Evolutionary conservation across 495 filamentous ascomycete species (phyloP), one percentile per base, ranked within the genome.

Genomic region (Antarctomyces pellizariae): DNA sequence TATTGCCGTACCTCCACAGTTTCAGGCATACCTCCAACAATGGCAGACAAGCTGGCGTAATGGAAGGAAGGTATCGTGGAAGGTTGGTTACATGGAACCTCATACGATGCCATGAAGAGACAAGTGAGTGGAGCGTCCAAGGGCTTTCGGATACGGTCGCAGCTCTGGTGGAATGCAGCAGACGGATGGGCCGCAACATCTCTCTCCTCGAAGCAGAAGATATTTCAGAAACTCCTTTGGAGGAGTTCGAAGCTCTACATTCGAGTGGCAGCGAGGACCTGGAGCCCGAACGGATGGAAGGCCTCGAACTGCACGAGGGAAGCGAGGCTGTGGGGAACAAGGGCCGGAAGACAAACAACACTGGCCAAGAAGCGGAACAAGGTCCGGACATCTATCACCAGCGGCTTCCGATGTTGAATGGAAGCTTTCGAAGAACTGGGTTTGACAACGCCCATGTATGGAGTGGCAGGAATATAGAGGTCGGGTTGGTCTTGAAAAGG

Each of bases 101-200:
- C 24, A 37, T 89, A 7, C 46, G 53, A 16, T 44, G 78, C 18
- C 82, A 91, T 48, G 54, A 54, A n/a, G 47, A 56, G 15, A 83
- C 75, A 3, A 63, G 64, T 30, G 77, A 86, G 38, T 83, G 74
- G 57, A 82, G 75, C 22, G 78, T 71, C 0, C 80, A 90, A 44
- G 82, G 79, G 0, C 45, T 92, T 3, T 64, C 64, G 26, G 64
- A 67, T 38, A 76, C 70, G 3, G 52, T 75, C 9, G 62, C 80
- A 7, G 45, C 47, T 13, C 48, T 72, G 4, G 64, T 83, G 15
- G 80, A 89, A 37, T 66, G 5, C 67, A 71, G 1, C 33, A 36
- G 15, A 43, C 56, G n/a, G 10, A 10, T 12, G 29, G 28, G 23
- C 29, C 29, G 33, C 28, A 17, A 10, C 18, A 40, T 23, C 27